Conservation (phyloP, 1,284 basidiomycete species). For the Sanguinoderma infundibulare region DNA sequence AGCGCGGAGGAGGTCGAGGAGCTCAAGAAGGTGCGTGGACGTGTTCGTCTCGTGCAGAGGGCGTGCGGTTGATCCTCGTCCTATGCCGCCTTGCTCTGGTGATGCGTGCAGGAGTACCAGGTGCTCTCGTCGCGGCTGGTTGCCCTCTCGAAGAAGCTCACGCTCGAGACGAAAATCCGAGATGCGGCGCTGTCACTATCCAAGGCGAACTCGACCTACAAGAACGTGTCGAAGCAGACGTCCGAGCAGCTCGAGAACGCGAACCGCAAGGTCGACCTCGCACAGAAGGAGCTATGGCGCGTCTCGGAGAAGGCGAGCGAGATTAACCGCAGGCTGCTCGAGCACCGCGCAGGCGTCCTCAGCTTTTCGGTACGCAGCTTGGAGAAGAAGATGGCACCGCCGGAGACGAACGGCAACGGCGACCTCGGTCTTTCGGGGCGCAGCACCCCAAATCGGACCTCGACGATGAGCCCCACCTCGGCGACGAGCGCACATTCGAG, state of each 20-base stretch:
- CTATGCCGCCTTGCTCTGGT: neutral
- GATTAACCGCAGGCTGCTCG: conserved; percentile 63
- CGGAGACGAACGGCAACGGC: conserved; percentile 30
- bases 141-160: conserved; percentile 70
- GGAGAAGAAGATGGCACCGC: conserved; percentile 59
- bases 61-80: neutral
- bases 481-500: conserved; percentile 44
- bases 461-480: conserved; percentile 55
- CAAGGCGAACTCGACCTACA: conserved; percentile 66
- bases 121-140: conserved; percentile 62
- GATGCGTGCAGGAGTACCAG: conserved; percentile 63
- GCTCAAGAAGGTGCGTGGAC: conserved; percentile 76
- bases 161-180: conserved; percentile 79
- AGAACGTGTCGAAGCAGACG: conserved; percentile 66
- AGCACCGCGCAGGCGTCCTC: conserved; percentile 81
- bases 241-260: conserved; percentile 72
- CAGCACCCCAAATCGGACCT: conserved; percentile 54
- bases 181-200: conserved; percentile 76
- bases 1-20: conserved; percentile 89
- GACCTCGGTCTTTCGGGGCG: conserved; percentile 50
- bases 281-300: conserved; percentile 72
- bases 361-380: conserved; percentile 68
- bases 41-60: neutral
- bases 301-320: conserved; percentile 66
- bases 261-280: conserved; percentile 65